Percentiles rank a stretch among this genome's conserved stretches.
Conservation (phyloP, 164 flowering plant genomes). For the Akebia trifoliata region DNA sequence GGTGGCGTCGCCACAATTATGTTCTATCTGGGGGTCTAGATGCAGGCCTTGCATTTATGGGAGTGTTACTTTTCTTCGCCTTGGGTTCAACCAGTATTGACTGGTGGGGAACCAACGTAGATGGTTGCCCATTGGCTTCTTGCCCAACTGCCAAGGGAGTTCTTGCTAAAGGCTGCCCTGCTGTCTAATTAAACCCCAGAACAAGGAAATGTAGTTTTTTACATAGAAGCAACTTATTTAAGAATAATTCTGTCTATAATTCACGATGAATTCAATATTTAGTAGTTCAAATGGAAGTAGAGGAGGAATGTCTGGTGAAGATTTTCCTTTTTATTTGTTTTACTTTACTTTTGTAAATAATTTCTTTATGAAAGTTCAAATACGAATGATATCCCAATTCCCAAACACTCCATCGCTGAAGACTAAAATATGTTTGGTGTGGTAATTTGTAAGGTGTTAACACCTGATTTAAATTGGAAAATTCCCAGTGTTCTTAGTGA, state of each 20-base stretch:
- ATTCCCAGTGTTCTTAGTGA: too few species aligned
- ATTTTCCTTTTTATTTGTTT: too few species aligned
- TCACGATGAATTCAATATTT: not conserved
- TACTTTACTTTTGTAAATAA: too few species aligned
- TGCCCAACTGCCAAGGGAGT: slow-evolving; percentile 71
- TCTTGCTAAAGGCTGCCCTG: slow-evolving; percentile 52
- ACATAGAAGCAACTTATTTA: not conserved
- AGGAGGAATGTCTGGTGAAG: too few species aligned
- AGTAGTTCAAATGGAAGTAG: too few species aligned
- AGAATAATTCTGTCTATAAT: not conserved
- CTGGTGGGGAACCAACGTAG: slow-evolving; percentile 73
- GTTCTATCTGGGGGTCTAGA: slow-evolving; percentile 70
- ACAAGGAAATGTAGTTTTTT: not conserved
- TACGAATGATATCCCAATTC: too few species aligned
- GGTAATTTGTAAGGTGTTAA: too few species aligned
- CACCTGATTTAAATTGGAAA: too few species aligned
- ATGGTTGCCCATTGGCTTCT: slow-evolving; percentile 54
- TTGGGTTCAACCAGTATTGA: slow-evolving; percentile 38
- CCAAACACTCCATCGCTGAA: too few species aligned
- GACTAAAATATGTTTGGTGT: too few species aligned
- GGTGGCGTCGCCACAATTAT: slow-evolving; percentile 66
- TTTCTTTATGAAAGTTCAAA: too few species aligned
- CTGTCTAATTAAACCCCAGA: slow-evolving; percentile 23
- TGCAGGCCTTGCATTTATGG: slow-evolving; percentile 81
- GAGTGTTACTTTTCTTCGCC: slow-evolving; percentile 47